phyloP scores from a whole-genome alignment of 2,329 filamentous ascomycete genomes.

The Botrytis fabae region DNA sequence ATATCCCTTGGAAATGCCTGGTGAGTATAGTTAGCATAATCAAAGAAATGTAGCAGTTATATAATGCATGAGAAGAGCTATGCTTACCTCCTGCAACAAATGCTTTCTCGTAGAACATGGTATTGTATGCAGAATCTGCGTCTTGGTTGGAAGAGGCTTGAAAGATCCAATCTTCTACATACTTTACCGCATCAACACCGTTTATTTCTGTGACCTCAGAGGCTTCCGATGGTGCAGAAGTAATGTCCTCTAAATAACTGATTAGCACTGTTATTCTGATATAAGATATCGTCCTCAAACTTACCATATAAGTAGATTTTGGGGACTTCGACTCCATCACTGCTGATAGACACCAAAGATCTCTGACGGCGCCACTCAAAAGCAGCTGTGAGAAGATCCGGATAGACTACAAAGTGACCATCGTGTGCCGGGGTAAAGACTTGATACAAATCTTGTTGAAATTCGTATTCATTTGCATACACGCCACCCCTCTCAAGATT shows the following conservation, averaged over 20 bases:
- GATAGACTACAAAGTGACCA: slow-evolving; percentile 60
- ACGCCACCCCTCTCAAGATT: slow-evolving; percentile 43
- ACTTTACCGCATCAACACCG: slow-evolving; percentile 53
- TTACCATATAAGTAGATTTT: slow-evolving; percentile 55
- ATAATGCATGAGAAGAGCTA: not conserved
- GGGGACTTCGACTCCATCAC: slow-evolving; percentile 58
- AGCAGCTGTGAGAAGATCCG: slow-evolving; percentile 52
- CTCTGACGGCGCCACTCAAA: slow-evolving; percentile 53
- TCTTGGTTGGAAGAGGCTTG: slow-evolving; percentile 44
- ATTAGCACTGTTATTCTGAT: not conserved
- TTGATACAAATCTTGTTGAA: slow-evolving; percentile 55
- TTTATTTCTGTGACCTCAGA: slow-evolving; percentile 57
- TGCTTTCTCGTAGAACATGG: slow-evolving; percentile 44
- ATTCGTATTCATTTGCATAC: slow-evolving; percentile 56
- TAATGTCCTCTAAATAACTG: slow-evolving; percentile 44
- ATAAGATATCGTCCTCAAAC: slow-evolving; percentile 23
- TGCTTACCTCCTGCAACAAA: slow-evolving; percentile 28
- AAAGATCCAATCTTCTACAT: slow-evolving; percentile 49
- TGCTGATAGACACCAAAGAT: slow-evolving; percentile 59
- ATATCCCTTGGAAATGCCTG: slow-evolving; percentile 38
- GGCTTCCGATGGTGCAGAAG: slow-evolving; percentile 45
- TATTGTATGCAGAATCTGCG: slow-evolving; percentile 46
- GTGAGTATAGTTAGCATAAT: not conserved
- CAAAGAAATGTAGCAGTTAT: not conserved
- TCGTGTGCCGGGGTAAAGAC: slow-evolving; percentile 60